phyloP scores from a whole-genome alignment of 352 stramenopile genomes.

The Blastocystis sp. region DNA sequence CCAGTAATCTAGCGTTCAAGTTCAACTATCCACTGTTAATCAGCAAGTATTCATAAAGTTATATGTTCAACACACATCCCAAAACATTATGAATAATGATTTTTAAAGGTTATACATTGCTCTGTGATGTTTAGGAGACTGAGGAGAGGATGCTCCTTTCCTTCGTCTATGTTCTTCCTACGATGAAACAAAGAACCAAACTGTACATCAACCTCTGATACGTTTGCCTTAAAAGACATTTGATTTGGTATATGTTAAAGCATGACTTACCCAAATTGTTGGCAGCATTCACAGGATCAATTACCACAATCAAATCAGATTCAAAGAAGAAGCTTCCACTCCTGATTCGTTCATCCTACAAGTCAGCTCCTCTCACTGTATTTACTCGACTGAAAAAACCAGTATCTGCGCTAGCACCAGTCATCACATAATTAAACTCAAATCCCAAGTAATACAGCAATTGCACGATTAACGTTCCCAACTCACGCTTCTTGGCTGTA shows the following conservation, averaged over 20 bases:
- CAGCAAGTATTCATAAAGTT: too few relatives aligned
- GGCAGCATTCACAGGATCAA: conserved; percentile 29
- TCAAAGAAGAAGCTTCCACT: background rate
- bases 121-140: conserved; percentile 24
- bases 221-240: conserved; percentile 1
- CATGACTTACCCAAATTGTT: conserved; percentile 54
- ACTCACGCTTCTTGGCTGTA: background rate
- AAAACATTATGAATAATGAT: conserved; percentile 20
- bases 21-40: too few relatives aligned
- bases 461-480: conserved; percentile 6
- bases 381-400: conserved; percentile 31
- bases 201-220: conserved; percentile 4
- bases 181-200: background rate
- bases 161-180: conserved; percentile 47
- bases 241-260: conserved; percentile 51
- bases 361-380: background rate
- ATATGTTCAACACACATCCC: too few relatives aligned
- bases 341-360: background rate
- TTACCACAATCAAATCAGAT: conserved; percentile 14
- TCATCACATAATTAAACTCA: conserved; percentile 53
- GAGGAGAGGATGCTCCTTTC: background rate
- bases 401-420: conserved; percentile 2
- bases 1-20: too few relatives aligned
- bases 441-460: conserved; percentile 42
- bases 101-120: background rate